These are phyloP conservation scores for Pestalotiopsis sp. DNA, from an alignment of 2,329 filamentous ascomycete genomes.

Conservation along the genomic window DNA sequence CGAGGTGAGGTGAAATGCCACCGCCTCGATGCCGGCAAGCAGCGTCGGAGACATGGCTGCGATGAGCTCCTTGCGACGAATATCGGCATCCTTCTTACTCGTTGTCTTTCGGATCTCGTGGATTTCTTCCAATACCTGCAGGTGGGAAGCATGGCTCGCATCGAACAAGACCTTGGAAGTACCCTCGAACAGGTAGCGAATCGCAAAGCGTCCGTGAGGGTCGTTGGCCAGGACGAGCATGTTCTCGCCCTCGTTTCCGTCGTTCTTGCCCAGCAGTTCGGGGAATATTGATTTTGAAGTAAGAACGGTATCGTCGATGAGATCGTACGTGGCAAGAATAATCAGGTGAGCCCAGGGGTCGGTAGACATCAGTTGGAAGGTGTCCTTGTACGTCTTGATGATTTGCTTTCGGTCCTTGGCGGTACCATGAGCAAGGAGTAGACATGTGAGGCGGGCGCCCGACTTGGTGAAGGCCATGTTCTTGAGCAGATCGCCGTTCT, in stretches of 20 bases:
- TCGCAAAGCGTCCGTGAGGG: conserved; percentile 63
- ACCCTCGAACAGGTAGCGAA: conserved; percentile 82
- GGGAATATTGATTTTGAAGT: conserved; percentile 84
- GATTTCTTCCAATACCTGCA: conserved; percentile 75
- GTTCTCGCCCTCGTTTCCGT: conserved; percentile 64
- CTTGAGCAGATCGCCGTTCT: conserved; percentile 86
- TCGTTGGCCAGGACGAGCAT: conserved; percentile 68
- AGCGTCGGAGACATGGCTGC: conserved; percentile 74
- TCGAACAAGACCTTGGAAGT: conserved; percentile 64
- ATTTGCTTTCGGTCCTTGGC: conserved; percentile 94
- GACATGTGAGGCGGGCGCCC: conserved; percentile 78
- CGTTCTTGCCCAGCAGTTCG: conserved; percentile 78
- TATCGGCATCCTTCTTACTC: conserved; percentile 87
- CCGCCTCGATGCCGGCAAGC: conserved; percentile 71
- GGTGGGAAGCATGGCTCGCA: conserved; percentile 63
- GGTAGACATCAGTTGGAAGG: conserved; percentile 79
- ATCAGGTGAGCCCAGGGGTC: conserved; percentile 80
- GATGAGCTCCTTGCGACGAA: conserved; percentile 75
- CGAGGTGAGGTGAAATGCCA: conserved; percentile 68
- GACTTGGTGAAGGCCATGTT: conserved; percentile 96
- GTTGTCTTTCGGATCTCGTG: conserved; percentile 79
- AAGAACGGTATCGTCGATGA: conserved; percentile 92
- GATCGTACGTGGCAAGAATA: conserved; percentile 83
- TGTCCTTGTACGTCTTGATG: conserved; percentile 88
- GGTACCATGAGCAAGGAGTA: conserved; percentile 80